A percentile compares a stretch with the other conserved stretches of the same genome.
Conservation (phyloP, 495 filamentous ascomycete species). For the Penicillium daleae region DNA sequence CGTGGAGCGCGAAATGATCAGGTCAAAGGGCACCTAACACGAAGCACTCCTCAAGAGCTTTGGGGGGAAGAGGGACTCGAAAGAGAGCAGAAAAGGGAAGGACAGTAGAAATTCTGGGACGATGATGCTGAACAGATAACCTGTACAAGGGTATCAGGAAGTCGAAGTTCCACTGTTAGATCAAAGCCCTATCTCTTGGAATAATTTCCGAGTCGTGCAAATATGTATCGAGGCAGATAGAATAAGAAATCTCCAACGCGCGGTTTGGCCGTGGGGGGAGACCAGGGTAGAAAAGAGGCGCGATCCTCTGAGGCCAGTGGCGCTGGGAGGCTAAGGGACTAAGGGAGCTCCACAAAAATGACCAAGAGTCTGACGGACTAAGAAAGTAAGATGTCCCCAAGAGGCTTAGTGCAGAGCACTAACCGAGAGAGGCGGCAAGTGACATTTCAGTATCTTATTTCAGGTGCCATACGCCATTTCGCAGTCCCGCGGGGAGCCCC, state of each 20-base stretch:
- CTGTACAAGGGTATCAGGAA: background rate
- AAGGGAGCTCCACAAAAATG: background rate
- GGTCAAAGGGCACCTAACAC: background rate
- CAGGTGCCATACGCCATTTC: background rate
- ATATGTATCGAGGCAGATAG: background rate
- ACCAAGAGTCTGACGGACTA: background rate
- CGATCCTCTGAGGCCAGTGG: background rate
- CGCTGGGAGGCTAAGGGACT: background rate
- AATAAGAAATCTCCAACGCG: slow-evolving; percentile 3
- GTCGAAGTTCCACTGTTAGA: background rate
- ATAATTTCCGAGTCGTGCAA: background rate
- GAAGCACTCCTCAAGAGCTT: background rate
- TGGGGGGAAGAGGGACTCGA: background rate
- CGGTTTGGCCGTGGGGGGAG: slow-evolving; percentile 6
- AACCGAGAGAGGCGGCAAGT: background rate
- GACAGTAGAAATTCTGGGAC: background rate
- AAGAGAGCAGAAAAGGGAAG: background rate
- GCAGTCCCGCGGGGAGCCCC: background rate
- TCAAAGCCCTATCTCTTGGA: background rate
- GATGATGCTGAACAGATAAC: background rate
- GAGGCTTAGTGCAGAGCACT: background rate
- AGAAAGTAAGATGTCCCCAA: background rate
- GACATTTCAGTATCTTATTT: no score
- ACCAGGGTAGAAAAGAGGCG: slow-evolving; percentile 2
- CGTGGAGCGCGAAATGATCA: background rate